Percentiles rank a stretch among this genome's conserved stretches.
These are phyloP conservation scores for Elsinoe batatas DNA, from an alignment of 2,329 filamentous ascomycete genomes.

Conservation along the genomic window DNA sequence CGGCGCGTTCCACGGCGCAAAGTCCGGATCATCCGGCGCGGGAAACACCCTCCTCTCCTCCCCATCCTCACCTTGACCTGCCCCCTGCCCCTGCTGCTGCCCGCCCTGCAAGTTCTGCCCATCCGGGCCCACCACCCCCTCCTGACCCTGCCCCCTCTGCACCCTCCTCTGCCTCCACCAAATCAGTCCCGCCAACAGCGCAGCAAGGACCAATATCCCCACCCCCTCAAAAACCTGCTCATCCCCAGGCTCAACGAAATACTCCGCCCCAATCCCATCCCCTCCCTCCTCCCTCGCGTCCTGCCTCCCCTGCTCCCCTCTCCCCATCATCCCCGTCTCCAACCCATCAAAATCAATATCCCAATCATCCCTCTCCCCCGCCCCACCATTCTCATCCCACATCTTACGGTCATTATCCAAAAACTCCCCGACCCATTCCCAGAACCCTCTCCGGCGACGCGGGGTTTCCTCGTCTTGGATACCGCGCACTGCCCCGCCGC, in stretches of 20 bases:
- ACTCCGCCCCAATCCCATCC: not conserved
- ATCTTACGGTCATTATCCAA: not conserved
- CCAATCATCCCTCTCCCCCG: not conserved
- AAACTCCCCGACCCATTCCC: conserved; percentile 8
- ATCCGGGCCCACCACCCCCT: conserved; percentile 26
- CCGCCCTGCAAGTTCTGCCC: conserved; percentile 30
- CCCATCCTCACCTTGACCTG: conserved; percentile 25
- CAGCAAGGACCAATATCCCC: conserved; percentile 3
- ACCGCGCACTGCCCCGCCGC: conserved; percentile 79
- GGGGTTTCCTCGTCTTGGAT: conserved; percentile 69
- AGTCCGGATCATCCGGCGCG: conserved; percentile 56
- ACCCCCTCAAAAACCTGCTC: conserved; percentile 4
- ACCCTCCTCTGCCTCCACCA: conserved; percentile 27
- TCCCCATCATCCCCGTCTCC: not conserved
- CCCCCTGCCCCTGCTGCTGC: conserved; percentile 23
- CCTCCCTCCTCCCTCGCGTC: not conserved
- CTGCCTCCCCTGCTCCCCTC: not conserved
- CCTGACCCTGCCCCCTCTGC: conserved; percentile 28
- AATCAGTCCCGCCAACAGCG: conserved; percentile 7
- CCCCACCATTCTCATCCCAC: not conserved
- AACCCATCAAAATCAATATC: not conserved
- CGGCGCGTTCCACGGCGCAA: conserved; percentile 53
- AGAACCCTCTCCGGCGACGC: conserved; percentile 37
- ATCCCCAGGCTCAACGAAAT: conserved; percentile 1
- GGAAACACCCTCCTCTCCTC: conserved; percentile 51